Evolutionary conservation across 257 asterid species (phyloP).

Genomic region (Marsdenia floribunda): DNA sequence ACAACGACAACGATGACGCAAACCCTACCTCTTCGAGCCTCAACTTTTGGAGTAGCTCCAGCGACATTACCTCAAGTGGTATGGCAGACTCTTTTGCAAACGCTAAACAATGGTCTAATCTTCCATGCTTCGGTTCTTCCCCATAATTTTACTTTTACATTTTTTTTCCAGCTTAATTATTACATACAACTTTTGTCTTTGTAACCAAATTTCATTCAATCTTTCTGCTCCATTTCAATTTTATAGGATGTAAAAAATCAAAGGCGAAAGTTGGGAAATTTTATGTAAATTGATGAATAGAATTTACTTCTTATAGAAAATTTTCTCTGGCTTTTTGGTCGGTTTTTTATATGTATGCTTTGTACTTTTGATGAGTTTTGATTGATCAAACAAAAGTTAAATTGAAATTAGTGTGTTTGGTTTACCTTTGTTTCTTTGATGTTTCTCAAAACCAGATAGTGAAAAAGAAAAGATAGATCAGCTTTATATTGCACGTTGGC

Average conservation of each 20-base stretch:
- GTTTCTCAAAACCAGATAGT: background rate
- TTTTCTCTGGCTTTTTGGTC: constrained; percentile 25
- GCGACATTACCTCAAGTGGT: background rate
- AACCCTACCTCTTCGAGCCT: constrained; percentile 9
- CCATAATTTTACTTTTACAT: constrained; percentile 20
- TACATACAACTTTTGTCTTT: background rate
- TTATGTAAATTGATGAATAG: constrained; percentile 12
- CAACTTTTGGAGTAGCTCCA: constrained; percentile 23
- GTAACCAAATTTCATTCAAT: constrained; percentile 4
- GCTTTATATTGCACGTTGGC: constrained; percentile 5
- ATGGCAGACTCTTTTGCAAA: constrained; percentile 32
- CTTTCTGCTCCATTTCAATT: constrained; percentile 1
- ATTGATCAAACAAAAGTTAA: constrained; percentile 34
- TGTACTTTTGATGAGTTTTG: constrained; percentile 26
- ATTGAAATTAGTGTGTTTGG: constrained; percentile 20
- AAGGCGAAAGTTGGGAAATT: background rate
- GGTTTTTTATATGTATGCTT: constrained; percentile 11
- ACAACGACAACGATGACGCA: constrained; percentile 24
- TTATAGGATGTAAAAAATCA: constrained; percentile 12
- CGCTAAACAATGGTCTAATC: constrained; percentile 35
- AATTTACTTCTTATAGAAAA: constrained; percentile 30
- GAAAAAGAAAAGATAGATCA: background rate
- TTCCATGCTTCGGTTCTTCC: constrained; percentile 33
- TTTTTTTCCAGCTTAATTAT: too few species aligned
- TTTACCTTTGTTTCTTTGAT: constrained; percentile 18